Percentiles rank a stretch among this genome's conserved stretches.
Conservation (phyloP, 306 rosid genomes). For the Pyrus communis region DNA sequence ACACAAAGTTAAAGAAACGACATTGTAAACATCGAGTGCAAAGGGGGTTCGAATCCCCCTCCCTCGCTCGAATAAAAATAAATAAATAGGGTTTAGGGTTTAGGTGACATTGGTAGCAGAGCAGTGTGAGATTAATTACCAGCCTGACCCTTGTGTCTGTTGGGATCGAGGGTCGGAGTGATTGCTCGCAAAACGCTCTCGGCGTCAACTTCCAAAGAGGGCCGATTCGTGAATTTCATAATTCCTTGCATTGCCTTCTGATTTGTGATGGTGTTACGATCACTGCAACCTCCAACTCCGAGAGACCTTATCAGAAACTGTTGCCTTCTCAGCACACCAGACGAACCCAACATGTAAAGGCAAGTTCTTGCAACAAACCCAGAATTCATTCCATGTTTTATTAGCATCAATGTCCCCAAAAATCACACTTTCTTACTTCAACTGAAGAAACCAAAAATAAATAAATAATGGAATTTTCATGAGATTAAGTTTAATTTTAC, state of each 20-base stretch:
- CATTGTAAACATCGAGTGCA: background rate
- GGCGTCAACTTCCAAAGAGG: constrained; percentile 51
- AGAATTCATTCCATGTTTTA: constrained; percentile 41
- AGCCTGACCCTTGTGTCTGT: constrained; percentile 80
- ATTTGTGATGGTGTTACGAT: background rate
- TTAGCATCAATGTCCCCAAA: constrained; percentile 34
- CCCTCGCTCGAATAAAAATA: no score
- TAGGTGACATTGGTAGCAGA: no score
- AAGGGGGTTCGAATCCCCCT: no score
- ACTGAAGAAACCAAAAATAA: constrained; percentile 19
- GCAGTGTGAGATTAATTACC: constrained; percentile 32
- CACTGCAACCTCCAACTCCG: constrained; percentile 44
- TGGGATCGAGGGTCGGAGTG: constrained; percentile 61
- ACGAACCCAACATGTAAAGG: constrained; percentile 47
- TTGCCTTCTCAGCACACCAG: constrained; percentile 66
- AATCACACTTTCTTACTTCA: constrained; percentile 21
- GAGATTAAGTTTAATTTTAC: background rate
- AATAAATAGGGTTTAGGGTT: no score
- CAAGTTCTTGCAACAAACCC: constrained; percentile 36
- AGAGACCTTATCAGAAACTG: constrained; percentile 59
- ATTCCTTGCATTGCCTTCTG: constrained; percentile 31
- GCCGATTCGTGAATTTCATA: constrained; percentile 14
- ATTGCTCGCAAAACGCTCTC: constrained; percentile 54
- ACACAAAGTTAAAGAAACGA: background rate
- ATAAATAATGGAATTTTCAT: background rate